Evolutionary conservation across 305 asterid genomes (phyloP).

Genomic region (Fraxinus latifolia): DNA sequence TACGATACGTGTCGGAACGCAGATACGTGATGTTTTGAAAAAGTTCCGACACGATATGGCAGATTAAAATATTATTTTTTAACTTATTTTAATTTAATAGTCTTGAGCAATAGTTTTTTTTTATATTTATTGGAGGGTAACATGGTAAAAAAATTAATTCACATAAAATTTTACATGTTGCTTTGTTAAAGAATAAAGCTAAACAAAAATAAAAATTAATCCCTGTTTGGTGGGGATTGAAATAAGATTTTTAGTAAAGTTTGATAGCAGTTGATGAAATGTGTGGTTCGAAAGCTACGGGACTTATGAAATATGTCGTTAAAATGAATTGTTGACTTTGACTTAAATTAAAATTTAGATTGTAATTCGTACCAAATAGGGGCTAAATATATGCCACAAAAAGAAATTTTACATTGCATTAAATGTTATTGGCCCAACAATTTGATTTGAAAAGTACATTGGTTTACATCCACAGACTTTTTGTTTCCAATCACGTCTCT

Average conservation of each 20-base stretch:
- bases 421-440: background rate
- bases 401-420: background rate
- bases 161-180: background rate
- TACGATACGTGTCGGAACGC: background rate
- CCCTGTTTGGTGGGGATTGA: background rate
- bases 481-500: background rate
- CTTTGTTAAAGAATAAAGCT: background rate
- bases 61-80: too few relatives aligned
- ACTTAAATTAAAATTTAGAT: background rate
- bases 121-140: background rate
- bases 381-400: background rate
- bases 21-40: background rate
- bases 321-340: background rate
- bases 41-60: background rate
- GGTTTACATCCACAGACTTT: background rate
- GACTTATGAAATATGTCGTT: background rate
- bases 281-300: background rate
- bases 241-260: background rate
- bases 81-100: background rate
- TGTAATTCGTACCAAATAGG: background rate
- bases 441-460: background rate
- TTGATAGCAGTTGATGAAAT: background rate
- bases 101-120: too few relatives aligned
- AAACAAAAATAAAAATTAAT: background rate
- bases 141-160: background rate